phyloP scores from a whole-genome alignment of 345 rosid species.

The Capsella bursapastoris region DNA sequence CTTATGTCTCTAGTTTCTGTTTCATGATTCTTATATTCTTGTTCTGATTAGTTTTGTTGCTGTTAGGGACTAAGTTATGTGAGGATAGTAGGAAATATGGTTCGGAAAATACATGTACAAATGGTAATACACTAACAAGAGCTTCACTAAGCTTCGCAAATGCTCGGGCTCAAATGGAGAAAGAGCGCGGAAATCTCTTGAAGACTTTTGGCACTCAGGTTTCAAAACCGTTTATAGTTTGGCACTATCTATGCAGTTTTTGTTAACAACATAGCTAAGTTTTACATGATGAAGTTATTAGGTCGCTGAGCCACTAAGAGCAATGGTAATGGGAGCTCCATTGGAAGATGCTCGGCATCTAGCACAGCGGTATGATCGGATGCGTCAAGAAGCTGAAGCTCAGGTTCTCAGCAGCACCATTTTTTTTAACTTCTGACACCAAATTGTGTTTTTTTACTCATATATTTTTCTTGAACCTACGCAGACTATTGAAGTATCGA shows the following conservation, averaged over 20 bases:
- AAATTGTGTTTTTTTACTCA: background rate
- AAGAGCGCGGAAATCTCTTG: conserved; percentile 78
- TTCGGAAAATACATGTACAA: conserved; percentile 85
- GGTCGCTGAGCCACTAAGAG: conserved; percentile 95
- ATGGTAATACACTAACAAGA: conserved; percentile 74
- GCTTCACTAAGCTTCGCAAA: conserved; percentile 70
- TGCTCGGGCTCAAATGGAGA: conserved; percentile 87
- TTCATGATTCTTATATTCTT: background rate
- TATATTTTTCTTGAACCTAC: conserved; percentile 44
- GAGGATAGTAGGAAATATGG: conserved; percentile 92
- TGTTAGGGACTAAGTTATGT: conserved; percentile 75
- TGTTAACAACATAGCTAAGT: conserved; percentile 19
- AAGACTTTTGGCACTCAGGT: conserved; percentile 97
- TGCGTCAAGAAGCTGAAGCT: conserved; percentile 95
- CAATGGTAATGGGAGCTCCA: conserved; percentile 95
- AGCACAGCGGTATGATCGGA: conserved; percentile 92
- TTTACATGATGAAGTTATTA: conserved; percentile 44
- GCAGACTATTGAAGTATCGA: conserved; percentile 86
- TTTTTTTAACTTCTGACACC: conserved; percentile 8
- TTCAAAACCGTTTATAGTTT: background rate
- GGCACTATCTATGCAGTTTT: background rate
- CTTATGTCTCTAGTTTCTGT: background rate
- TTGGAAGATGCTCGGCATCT: conserved; percentile 96
- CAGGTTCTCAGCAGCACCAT: conserved; percentile 58
- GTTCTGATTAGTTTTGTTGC: conserved; percentile 7